phyloP scores from a whole-genome alignment of 2,329 filamentous ascomycete species.

The Metarhizium anisopliae region DNA sequence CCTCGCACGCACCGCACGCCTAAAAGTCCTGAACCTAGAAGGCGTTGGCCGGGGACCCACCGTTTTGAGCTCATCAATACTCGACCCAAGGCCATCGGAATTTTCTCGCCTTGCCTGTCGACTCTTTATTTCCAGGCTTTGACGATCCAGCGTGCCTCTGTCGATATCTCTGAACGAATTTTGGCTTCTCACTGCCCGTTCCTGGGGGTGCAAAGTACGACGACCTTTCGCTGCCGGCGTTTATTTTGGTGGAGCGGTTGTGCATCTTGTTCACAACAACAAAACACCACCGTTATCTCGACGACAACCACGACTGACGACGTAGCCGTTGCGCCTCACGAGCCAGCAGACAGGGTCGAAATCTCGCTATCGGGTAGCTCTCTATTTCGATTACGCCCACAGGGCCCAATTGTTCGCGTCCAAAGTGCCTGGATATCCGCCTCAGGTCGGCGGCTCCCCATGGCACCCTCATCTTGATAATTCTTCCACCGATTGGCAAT shows the following conservation, averaged over 20 bases:
- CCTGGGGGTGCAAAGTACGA: not conserved
- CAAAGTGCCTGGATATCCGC: not conserved
- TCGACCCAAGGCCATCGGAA: not conserved
- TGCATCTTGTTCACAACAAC: not conserved
- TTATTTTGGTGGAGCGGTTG: not conserved
- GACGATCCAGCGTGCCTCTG: not conserved
- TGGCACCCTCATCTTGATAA: constrained; percentile 5
- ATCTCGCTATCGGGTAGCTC: too few relatives aligned
- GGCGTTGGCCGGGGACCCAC: not conserved
- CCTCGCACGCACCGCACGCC: not conserved
- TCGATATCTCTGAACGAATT: not conserved
- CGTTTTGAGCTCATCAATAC: not conserved
- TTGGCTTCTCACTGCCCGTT: not conserved
- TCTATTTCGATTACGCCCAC: not conserved
- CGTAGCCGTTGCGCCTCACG: not conserved
- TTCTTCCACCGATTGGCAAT: not conserved
- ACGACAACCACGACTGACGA: not conserved
- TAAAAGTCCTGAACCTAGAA: constrained; percentile 1
- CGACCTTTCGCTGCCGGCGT: not conserved
- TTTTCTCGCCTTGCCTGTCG: not conserved
- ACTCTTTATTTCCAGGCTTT: not conserved
- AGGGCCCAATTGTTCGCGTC: not conserved
- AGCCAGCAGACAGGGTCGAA: not conserved
- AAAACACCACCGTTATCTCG: not conserved
- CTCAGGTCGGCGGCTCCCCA: not conserved